A percentile compares a stretch with the other conserved stretches of the same genome.
Conservation (phyloP, 1,139 yeast genomes). For the Lodderomyces beijingensis region DNA sequence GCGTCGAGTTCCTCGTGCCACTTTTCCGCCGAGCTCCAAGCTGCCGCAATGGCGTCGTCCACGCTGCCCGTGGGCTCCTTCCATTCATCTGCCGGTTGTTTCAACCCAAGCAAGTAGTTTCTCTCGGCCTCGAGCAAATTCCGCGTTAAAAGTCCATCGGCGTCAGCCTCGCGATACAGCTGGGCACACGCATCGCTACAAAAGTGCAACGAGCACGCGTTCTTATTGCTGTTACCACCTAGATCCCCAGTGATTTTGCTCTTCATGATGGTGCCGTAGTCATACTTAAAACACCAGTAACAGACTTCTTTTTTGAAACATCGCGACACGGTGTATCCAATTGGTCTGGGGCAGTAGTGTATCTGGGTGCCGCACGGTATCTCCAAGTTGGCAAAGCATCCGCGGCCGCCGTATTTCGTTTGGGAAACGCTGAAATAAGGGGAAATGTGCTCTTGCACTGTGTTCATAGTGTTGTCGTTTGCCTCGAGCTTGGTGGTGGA, state of each 20-base stretch:
- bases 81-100: slow-evolving; percentile 19
- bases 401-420: slow-evolving; percentile 60
- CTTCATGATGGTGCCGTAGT: slow-evolving; percentile 47
- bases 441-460: too few relatives aligned
- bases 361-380: slow-evolving; percentile 42
- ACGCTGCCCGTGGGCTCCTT: slow-evolving; percentile 17
- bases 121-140: slow-evolving; percentile 27
- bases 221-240: too few relatives aligned
- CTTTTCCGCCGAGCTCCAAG: slow-evolving; percentile 23
- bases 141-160: slow-evolving; percentile 18
- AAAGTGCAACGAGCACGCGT: slow-evolving; percentile 48
- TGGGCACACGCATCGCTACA: slow-evolving; percentile 47
- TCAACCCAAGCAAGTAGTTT: slow-evolving; percentile 19
- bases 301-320: slow-evolving; percentile 69
- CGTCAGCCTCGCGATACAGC: slow-evolving; percentile 31
- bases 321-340: slow-evolving; percentile 46
- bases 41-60: slow-evolving; percentile 11
- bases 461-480: too few relatives aligned
- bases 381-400: slow-evolving; percentile 48
- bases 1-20: slow-evolving; percentile 34
- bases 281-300: slow-evolving; percentile 49
- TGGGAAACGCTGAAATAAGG: slow-evolving; percentile 33
- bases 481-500: too few relatives aligned
- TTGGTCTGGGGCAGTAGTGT: slow-evolving; percentile 35
- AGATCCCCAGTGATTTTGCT: slow-evolving; percentile 34